Evolutionary conservation across 2,329 filamentous ascomycete species (phyloP).

Genomic region (Colletotrichum sp.): DNA sequence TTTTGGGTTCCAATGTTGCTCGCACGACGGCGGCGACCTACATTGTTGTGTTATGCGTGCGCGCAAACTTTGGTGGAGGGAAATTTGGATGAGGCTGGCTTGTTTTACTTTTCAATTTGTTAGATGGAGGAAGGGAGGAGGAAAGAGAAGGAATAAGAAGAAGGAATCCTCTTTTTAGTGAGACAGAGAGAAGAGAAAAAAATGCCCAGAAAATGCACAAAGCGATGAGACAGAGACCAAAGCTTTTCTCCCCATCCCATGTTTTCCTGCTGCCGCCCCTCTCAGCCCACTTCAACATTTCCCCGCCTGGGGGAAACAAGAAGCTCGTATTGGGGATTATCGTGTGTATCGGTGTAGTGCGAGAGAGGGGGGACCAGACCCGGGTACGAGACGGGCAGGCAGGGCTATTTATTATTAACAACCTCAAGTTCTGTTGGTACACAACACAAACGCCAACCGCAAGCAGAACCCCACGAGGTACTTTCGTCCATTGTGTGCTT

Average conservation of each 20-base stretch:
- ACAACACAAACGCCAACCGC: background rate
- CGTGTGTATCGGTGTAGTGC: background rate
- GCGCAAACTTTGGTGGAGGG: background rate
- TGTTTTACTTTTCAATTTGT: background rate
- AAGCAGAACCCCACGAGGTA: background rate
- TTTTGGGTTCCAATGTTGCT: background rate
- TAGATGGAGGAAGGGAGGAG: background rate
- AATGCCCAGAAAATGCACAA: background rate
- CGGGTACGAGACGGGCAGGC: background rate
- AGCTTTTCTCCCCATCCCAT: background rate
- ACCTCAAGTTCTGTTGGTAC: background rate
- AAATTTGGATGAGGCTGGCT: background rate
- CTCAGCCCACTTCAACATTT: background rate
- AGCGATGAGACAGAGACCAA: background rate
- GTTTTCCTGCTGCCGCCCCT: background rate
- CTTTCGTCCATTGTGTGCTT: background rate
- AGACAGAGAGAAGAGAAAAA: background rate
- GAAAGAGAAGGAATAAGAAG: background rate
- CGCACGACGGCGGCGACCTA: background rate
- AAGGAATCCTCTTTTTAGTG: background rate
- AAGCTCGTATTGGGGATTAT: background rate
- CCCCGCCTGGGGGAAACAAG: background rate
- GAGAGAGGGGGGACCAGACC: background rate
- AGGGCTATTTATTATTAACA: background rate
- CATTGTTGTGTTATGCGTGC: background rate